Evolutionary conservation across 495 filamentous ascomycete genomes (phyloP).

Genomic region (Xylaria palmicola): DNA sequence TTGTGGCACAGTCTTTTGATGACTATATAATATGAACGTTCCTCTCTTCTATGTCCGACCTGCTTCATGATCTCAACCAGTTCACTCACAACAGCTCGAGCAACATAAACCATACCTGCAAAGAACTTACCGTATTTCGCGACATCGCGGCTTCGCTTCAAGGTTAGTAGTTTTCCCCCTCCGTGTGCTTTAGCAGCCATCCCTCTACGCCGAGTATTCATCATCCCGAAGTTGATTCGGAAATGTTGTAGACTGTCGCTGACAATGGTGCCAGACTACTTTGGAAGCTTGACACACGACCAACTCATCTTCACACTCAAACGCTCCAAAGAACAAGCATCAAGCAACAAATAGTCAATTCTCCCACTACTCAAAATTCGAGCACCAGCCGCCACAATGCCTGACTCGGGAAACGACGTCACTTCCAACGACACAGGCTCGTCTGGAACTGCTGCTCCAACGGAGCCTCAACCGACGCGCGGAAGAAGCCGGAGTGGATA

Average conservation of each 20-base stretch:
- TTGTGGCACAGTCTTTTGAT: neutral
- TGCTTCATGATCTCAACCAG: neutral
- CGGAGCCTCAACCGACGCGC: constrained; percentile 9
- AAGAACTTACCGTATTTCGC: neutral
- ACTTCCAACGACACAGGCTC: constrained; percentile 14
- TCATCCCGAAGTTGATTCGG: too few relatives aligned
- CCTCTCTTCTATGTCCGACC: neutral
- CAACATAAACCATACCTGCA: neutral
- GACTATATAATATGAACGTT: constrained; percentile 11
- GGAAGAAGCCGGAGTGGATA: constrained; percentile 20
- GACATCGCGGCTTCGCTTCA: neutral
- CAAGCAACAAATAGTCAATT: neutral
- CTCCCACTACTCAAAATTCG: neutral
- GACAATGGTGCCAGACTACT: neutral
- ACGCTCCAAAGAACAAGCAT: neutral
- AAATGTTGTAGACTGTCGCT: neutral
- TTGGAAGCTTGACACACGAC: neutral
- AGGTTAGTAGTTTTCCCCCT: too few relatives aligned
- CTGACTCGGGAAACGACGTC: constrained; percentile 14
- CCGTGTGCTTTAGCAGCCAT: too few relatives aligned
- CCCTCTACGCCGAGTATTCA: too few relatives aligned
- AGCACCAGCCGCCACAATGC: constrained; percentile 4
- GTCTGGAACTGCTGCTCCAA: neutral
- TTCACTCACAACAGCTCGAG: neutral
- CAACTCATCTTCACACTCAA: neutral